Base-by-base conservation (phyloP, 176 grass and related monocot species). In the Aegilops sharonensis region DNA sequence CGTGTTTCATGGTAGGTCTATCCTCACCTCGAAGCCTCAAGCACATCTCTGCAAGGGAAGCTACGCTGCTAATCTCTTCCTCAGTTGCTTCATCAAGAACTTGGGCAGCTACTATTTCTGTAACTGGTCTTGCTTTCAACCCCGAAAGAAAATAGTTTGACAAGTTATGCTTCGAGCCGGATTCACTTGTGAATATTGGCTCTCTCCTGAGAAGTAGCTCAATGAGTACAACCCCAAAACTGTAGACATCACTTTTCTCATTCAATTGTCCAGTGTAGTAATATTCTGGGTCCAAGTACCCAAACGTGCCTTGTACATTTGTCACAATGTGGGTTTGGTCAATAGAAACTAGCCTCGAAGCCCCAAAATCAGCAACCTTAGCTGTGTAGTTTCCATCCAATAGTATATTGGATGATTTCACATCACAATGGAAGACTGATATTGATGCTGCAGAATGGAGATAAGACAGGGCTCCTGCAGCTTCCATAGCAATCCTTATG, bases 161-260 rank as follows among this genome's bases (percentile, higher is more conserved):
- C 1, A 69, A 69, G 32, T 69, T 69, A 0, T 69, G 66, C 31
- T 69, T 69, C 1, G 32, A 36, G 1, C 31, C 66, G 4, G 66
- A 20, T 2, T 69, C 66, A 21, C 66, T 69, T 69, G 66, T 69
- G 15, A 69, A 69, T 69, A 69, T 36, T 69, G 66, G 66, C 17
- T 36, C 31, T 36, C 17, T 69, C 1, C 66, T 69, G 0, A 69
- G 31, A 69, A 69, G 66, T 10, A 69, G 17, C 20, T 69, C 66
- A 69, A 69, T 69, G 31, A 69, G 66, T 36, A 69, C 66, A 0
- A 69, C 66, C 0, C 66, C 66, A 20, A 69, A 69, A 36, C 66
- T 69, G 15, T 69, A 36, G 17, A 69, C 66, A 69, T 69, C 66
- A 69, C 66, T 69, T 69, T 69, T 36, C 31, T 69, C 66, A 69